Evolutionary conservation across 305 asterid species (phyloP), one percentile per base, ranked within the genome.

Genomic region (Striga hermonthica): DNA sequence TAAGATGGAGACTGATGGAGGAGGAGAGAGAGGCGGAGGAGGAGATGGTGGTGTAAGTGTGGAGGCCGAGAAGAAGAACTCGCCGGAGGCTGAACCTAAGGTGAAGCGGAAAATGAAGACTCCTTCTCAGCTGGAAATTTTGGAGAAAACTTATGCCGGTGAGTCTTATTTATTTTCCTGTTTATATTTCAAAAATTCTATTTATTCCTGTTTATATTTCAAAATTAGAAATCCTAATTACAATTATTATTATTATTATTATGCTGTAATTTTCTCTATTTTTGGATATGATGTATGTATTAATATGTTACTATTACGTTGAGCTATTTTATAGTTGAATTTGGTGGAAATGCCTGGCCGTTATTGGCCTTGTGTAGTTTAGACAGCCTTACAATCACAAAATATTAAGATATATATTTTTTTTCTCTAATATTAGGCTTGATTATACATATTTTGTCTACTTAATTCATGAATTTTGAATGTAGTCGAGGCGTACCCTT

Each of bases 81-180:
- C 66, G 49, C 68, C 79, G 2, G 93, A 79, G 62, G 84, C 84
- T 35, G 95, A 84, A 75, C 77, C 82, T 12, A 88, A 73, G 75
- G 84, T 76, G 43, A 88, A 86, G 66, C 84, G 96, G 39, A 94
- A 84, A 90, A 88, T 88, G 95, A 90, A 90, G 84, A 90, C 97
- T 59, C 85, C 96, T 75, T 78, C 86, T 45, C 96, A 88, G 84
- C 75, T 88, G 79, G 92, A 88, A 74, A 71, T 82, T 73, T 96
- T 90, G n/a, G 96, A 90, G 73, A 86, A 81, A 71, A 82, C 93
- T 53, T 90, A 90, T 82, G 91, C 95, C 36, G 44, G 97, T 90
- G 58, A 71, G 93, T 75, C 74, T 58, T 28, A n/a, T 62, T 15
- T 65, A 15, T 5, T 13, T 55, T 48, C 39, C 35, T 58, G 43